Conservation (phyloP, 164 flowering plant species). For the Vitis vinifera region ASM3070453v1 NC_081819.1:9113001-9113500, state of each 20-base stretch:
- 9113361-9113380: conserved; percentile 49
- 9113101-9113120: conserved; percentile 38
- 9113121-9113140: conserved; percentile 22
- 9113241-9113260: too few species aligned
- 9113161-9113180: conserved; percentile 36
- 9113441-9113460: conserved; percentile 51
- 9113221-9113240: conserved; percentile 23
- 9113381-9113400: conserved; percentile 33
- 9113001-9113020: conserved; percentile 54
- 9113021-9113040: conserved; percentile 47
- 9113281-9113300: conserved; percentile 32
- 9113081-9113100: conserved; percentile 81
- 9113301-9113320: conserved; percentile 28
- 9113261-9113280: conserved; percentile 25
- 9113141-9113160: conserved; percentile 46
- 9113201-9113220: conserved; percentile 73
- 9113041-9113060: conserved; percentile 69
- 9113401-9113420: conserved; percentile 36
- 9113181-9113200: conserved; percentile 22
- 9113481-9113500: conserved; percentile 27
- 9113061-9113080: conserved; percentile 58
- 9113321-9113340: conserved; percentile 21
- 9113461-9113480: conserved; percentile 53
- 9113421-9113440: conserved; percentile 55
- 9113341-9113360: neutral